Percentiles rank a stretch among this genome's conserved stretches.
Conservation (phyloP, 352 stramenopile species). For the Globisporangium iwayamae region DNA sequence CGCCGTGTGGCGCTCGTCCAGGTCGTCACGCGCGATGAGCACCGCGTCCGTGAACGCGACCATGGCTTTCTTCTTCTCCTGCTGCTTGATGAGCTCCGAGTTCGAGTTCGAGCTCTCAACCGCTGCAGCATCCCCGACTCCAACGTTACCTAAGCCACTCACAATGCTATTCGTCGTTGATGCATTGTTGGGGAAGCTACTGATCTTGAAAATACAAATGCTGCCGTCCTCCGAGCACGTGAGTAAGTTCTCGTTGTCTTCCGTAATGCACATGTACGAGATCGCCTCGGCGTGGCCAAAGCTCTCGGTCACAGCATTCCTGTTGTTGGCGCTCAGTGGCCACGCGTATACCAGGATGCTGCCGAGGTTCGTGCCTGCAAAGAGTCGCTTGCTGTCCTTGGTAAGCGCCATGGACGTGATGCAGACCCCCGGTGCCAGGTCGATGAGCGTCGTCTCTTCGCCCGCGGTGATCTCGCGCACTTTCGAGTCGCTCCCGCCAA, state of each 20-base stretch:
- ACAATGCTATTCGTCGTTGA: neutral
- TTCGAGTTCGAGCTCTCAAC: neutral
- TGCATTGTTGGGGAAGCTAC: neutral
- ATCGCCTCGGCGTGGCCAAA: slow-evolving; percentile 63
- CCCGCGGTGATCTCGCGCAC: slow-evolving; percentile 57
- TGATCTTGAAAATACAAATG: slow-evolving; percentile 54
- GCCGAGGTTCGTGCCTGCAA: slow-evolving; percentile 60
- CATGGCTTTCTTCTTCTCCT: slow-evolving; percentile 27
- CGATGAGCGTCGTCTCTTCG: slow-evolving; percentile 52
- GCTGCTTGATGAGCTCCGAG: slow-evolving; percentile 11
- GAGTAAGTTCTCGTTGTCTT: slow-evolving; percentile 60
- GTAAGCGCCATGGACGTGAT: slow-evolving; percentile 60
- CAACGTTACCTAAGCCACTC: neutral
- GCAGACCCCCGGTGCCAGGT: slow-evolving; percentile 34
- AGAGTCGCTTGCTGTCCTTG: slow-evolving; percentile 58
- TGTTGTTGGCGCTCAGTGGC: slow-evolving; percentile 41
- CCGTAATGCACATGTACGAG: slow-evolving; percentile 62
- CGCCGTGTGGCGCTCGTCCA: slow-evolving; percentile 60
- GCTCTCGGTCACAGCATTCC: slow-evolving; percentile 28
- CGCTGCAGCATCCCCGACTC: neutral
- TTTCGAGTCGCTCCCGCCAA: slow-evolving; percentile 58
- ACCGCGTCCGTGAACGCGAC: slow-evolving; percentile 42
- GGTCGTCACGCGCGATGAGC: slow-evolving; percentile 68
- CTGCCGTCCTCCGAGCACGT: slow-evolving; percentile 64
- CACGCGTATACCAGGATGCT: slow-evolving; percentile 61